These are phyloP conservation scores for Emergomyces pasteurianus DNA, from an alignment of 2,329 filamentous ascomycete species.

Conservation along the genomic window DNA sequence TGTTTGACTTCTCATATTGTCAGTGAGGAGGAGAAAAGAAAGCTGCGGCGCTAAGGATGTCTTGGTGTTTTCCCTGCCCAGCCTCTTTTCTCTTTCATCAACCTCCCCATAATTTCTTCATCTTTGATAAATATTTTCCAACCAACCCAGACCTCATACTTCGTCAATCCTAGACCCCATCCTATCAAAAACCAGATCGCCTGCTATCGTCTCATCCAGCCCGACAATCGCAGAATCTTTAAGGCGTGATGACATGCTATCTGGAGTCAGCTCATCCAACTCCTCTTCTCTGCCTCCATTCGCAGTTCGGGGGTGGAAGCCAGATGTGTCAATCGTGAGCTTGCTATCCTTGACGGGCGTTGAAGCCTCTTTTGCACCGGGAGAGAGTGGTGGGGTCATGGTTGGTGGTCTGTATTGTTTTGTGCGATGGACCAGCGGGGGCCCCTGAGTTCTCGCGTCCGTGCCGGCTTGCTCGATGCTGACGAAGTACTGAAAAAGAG, in stretches of 20 bases:
- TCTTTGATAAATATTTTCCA: not conserved
- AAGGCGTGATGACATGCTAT: constrained; percentile 38
- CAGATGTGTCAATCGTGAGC: constrained; percentile 32
- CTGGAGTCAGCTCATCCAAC: constrained; percentile 34
- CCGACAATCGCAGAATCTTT: constrained; percentile 35
- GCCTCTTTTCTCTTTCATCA: no score
- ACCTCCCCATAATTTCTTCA: not conserved
- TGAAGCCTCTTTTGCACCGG: constrained; percentile 12
- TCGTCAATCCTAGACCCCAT: constrained; percentile 29
- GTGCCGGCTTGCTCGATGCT: constrained; percentile 55
- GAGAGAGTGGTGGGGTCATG: constrained; percentile 12
- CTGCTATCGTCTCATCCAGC: constrained; percentile 24
- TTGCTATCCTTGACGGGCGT: constrained; percentile 21
- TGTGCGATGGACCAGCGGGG: constrained; percentile 30
- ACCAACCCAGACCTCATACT: not conserved
- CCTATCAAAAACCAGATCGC: constrained; percentile 30
- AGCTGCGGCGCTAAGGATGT: not conserved
- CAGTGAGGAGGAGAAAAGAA: not conserved
- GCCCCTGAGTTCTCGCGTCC: constrained; percentile 32
- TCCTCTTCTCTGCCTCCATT: constrained; percentile 19
- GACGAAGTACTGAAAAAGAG: constrained; percentile 49
- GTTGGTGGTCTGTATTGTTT: constrained; percentile 17
- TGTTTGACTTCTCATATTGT: not conserved
- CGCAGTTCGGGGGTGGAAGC: constrained; percentile 17
- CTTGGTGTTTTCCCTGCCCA: not conserved